These are phyloP conservation scores for Straminergon stramineum DNA, from an alignment of 225 moss, liverwort and hornwort genomes.

Conservation along the genomic window DNA sequence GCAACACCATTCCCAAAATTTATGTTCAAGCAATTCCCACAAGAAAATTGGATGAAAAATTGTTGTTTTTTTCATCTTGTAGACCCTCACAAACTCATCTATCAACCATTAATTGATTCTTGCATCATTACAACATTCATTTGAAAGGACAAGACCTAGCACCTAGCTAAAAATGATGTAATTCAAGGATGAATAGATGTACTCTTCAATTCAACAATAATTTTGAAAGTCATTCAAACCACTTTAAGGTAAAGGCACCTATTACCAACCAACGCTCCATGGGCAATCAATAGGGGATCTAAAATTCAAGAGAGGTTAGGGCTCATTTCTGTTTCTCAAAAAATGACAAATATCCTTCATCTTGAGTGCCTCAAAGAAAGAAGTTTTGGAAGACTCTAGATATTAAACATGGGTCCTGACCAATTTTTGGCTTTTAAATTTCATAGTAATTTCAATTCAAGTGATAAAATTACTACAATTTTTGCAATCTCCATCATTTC, in stretches of 20 bases:
- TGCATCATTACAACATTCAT: background rate
- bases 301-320: too few relatives aligned
- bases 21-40: background rate
- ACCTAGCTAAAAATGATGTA: background rate
- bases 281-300: too few relatives aligned
- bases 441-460: too few relatives aligned
- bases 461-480: too few relatives aligned
- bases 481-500: too few relatives aligned
- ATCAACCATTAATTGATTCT: background rate
- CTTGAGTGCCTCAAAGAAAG: too few relatives aligned
- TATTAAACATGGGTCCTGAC: too few relatives aligned
- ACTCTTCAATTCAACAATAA: background rate
- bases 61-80: background rate
- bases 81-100: background rate
- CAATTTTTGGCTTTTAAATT: too few relatives aligned
- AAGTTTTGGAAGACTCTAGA: too few relatives aligned
- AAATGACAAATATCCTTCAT: too few relatives aligned
- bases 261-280: too few relatives aligned
- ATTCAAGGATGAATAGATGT: accelerated
- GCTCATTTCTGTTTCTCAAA: too few relatives aligned
- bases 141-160: background rate
- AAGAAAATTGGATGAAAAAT: background rate
- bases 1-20: background rate
- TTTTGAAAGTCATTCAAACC: background rate
- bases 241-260: background rate